These are phyloP conservation scores for Paecilomyces fulvus DNA, from an alignment of 2,329 filamentous ascomycete genomes.

Conservation along the genomic window DNA sequence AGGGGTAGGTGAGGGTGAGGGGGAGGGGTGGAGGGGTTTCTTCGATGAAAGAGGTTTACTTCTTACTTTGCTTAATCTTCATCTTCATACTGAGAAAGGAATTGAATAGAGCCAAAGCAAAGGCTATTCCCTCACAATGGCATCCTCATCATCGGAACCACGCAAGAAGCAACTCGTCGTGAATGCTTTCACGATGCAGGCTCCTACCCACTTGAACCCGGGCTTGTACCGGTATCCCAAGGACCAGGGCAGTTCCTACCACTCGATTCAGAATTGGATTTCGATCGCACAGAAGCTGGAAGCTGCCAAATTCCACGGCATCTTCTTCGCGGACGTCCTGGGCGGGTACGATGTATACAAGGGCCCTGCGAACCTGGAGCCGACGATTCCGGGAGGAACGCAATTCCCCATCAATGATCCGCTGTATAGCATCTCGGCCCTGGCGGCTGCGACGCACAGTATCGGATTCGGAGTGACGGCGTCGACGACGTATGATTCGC, in stretches of 20 bases:
- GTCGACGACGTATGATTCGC: conserved; percentile 47
- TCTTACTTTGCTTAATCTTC: not conserved
- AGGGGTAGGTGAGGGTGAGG: not conserved
- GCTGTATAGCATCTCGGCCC: conserved; percentile 35
- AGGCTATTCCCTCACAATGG: not conserved
- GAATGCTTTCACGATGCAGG: conserved; percentile 17
- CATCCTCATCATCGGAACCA: not conserved
- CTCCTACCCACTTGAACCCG: conserved; percentile 28
- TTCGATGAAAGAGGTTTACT: not conserved
- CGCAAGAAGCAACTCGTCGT: conserved; percentile 30
- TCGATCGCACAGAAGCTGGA: conserved; percentile 40
- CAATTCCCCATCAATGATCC: conserved; percentile 39
- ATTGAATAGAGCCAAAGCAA: not conserved
- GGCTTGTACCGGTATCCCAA: conserved; percentile 25
- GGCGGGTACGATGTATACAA: conserved; percentile 42
- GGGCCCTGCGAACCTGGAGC: conserved; percentile 30
- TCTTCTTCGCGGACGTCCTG: conserved; percentile 45
- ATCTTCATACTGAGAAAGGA: not conserved
- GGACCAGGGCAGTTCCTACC: conserved; percentile 32
- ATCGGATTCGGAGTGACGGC: conserved; percentile 46
- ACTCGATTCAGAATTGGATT: conserved; percentile 40
- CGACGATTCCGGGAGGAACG: conserved; percentile 30
- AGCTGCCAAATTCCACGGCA: conserved; percentile 41
- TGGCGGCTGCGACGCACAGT: conserved; percentile 40
- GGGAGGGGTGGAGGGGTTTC: not conserved